These are phyloP conservation scores for Camillea tinctor DNA, from an alignment of 2,329 filamentous ascomycete species.

Conservation along the genomic window DNA sequence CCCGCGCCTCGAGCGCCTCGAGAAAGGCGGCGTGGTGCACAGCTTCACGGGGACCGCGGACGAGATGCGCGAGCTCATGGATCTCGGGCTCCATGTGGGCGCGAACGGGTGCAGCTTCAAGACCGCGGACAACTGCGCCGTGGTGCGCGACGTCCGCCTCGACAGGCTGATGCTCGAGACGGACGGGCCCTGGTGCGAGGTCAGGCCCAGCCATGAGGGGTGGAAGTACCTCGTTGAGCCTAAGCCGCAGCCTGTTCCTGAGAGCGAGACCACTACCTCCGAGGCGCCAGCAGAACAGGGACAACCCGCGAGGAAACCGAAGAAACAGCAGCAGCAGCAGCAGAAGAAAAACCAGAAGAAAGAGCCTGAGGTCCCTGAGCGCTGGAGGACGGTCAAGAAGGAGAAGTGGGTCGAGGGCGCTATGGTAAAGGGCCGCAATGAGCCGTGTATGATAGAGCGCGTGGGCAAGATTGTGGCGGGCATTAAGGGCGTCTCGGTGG, in stretches of 20 bases:
- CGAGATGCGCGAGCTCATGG: constrained; percentile 79
- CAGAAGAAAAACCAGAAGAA: constrained; percentile 41
- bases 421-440: constrained; percentile 94
- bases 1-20: constrained; percentile 60
- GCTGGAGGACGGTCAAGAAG: constrained; percentile 88
- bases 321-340: constrained; percentile 17
- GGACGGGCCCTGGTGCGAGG: constrained; percentile 97
- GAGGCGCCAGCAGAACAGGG: neutral
- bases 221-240: constrained; percentile 63
- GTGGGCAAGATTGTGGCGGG: constrained; percentile 87
- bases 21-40: constrained; percentile 82
- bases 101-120: constrained; percentile 97
- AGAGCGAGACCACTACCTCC: too few relatives aligned
- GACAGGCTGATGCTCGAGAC: constrained; percentile 90
- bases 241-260: constrained; percentile 4
- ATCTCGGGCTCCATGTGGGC: constrained; percentile 83
- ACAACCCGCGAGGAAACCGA: constrained; percentile 1
- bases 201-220: constrained; percentile 83
- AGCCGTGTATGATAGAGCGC: constrained; percentile 81
- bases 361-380: constrained; percentile 64
- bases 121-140: constrained; percentile 83
- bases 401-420: constrained; percentile 86
- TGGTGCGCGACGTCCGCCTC: constrained; percentile 76
- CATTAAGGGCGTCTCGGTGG: constrained; percentile 75
- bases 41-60: constrained; percentile 87